Percentiles rank a stretch among this genome's conserved stretches.
These are phyloP conservation scores for Rhynchospora tenuis DNA, from an alignment of 176 grass and related monocot species.

Conservation along the genomic window DNA sequence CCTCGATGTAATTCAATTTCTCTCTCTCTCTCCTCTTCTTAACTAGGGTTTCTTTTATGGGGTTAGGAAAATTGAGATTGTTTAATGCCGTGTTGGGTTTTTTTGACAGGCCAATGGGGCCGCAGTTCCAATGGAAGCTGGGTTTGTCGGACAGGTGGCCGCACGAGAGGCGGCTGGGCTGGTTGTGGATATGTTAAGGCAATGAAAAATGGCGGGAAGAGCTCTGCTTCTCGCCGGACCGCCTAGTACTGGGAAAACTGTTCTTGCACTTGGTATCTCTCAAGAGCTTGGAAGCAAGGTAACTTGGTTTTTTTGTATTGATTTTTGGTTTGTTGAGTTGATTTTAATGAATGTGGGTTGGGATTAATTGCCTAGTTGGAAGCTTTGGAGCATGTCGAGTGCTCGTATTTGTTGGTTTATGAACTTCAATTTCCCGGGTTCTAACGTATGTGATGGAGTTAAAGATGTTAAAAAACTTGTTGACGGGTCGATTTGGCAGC, in stretches of 20 bases:
- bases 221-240: slow-evolving; percentile 80
- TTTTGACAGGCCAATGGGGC: slow-evolving; percentile 43
- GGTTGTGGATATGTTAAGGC: slow-evolving; percentile 83
- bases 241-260: slow-evolving; percentile 86
- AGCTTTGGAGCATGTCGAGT: not conserved
- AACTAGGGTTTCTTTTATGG: slow-evolving; percentile 35
- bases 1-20: slow-evolving; percentile 53
- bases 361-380: not conserved
- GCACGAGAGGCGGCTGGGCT: slow-evolving; percentile 72
- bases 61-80: not conserved
- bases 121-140: slow-evolving; percentile 59
- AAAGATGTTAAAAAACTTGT: slow-evolving; percentile 42
- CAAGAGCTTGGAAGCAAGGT: slow-evolving; percentile 99
- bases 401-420: slow-evolving; percentile 43
- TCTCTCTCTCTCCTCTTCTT: not conserved
- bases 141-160: slow-evolving; percentile 77
- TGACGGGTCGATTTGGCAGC: slow-evolving; percentile 12
- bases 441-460: slow-evolving; percentile 29
- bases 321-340: not conserved
- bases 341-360: not conserved
- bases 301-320: not conserved
- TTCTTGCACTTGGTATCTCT: slow-evolving; percentile 71
- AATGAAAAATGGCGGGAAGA: slow-evolving; percentile 94
- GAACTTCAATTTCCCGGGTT: slow-evolving; percentile 22
- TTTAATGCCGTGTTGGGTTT: slow-evolving; percentile 15